Conservation (phyloP, 139 green algal genomes). For the Parachlorella kessleri region DNA sequence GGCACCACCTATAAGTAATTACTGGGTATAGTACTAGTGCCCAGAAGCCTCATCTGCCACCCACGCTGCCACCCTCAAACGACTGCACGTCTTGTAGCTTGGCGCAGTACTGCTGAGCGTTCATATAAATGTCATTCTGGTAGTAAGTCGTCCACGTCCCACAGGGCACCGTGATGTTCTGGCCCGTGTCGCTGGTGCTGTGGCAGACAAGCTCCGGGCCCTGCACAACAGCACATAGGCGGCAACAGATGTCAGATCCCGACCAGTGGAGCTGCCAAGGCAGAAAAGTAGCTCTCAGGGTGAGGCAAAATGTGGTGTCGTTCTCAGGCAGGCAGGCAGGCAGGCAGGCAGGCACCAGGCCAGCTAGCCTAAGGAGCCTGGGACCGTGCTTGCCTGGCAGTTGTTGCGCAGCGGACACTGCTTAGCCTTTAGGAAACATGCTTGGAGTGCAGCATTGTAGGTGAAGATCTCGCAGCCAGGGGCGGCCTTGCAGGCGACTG, state of each 20-base stretch:
- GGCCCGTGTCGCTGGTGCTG: slow-evolving; percentile 1
- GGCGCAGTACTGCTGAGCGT: slow-evolving; percentile 17
- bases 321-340: too few species aligned
- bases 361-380: too few species aligned
- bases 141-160: slow-evolving; percentile 15
- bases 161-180: slow-evolving; percentile 12
- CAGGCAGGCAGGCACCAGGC: too few species aligned
- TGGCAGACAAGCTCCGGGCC: not conserved
- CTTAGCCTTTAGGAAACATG: slow-evolving; percentile 45
- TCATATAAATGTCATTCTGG: not conserved
- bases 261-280: too few species aligned
- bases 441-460: slow-evolving; percentile 36
- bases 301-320: too few species aligned
- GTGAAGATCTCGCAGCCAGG: slow-evolving; percentile 31
- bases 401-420: slow-evolving; percentile 27
- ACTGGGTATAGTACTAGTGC: too few species aligned
- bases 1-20: too few species aligned
- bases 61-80: too few species aligned
- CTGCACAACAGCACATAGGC: too few species aligned
- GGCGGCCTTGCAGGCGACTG: slow-evolving; percentile 35
- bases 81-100: not conserved
- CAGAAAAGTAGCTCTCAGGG: too few species aligned
- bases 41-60: too few species aligned
- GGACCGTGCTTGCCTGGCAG: slow-evolving; percentile 4
- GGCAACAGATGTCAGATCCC: too few species aligned